Conservation (phyloP, 306 rosid species). For the Pterocarpus santalinus region DNA sequence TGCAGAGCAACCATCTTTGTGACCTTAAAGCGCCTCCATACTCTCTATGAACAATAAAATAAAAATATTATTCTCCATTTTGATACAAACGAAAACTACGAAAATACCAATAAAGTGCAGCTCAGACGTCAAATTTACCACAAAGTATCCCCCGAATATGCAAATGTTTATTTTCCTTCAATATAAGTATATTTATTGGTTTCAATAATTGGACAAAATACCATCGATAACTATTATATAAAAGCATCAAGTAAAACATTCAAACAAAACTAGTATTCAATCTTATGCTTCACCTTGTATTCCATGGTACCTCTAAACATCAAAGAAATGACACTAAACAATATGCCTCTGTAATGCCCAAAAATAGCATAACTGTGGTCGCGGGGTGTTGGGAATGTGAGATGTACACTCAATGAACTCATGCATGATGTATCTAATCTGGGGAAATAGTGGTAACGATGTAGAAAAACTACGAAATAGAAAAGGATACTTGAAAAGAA, state of each 20-base stretch:
- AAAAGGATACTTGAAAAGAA: not conserved
- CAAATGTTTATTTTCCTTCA: not conserved
- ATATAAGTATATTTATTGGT: not conserved
- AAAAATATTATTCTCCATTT: conserved; percentile 34
- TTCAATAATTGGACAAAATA: conserved; percentile 14
- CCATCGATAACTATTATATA: not conserved
- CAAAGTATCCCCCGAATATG: conserved; percentile 10
- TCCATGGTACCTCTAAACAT: conserved; percentile 17
- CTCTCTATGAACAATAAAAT: conserved; percentile 65
- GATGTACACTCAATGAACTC: not conserved
- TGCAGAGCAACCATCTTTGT: conserved; percentile 62
- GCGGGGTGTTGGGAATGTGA: not conserved
- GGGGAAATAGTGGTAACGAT: too few relatives aligned
- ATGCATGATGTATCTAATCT: too few relatives aligned
- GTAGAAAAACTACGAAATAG: not conserved
- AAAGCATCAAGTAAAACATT: conserved; percentile 23
- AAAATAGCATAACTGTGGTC: not conserved
- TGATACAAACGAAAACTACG: conserved; percentile 32
- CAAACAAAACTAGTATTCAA: conserved; percentile 12
- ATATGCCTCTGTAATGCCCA: not conserved
- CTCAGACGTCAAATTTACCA: conserved; percentile 9
- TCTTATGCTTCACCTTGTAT: conserved; percentile 2
- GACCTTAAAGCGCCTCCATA: conserved; percentile 84
- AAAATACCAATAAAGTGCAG: conserved; percentile 10
- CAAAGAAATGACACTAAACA: not conserved